Base-by-base conservation (phyloP, 257 asterid species). In the Nicotiana otophora region DNA sequence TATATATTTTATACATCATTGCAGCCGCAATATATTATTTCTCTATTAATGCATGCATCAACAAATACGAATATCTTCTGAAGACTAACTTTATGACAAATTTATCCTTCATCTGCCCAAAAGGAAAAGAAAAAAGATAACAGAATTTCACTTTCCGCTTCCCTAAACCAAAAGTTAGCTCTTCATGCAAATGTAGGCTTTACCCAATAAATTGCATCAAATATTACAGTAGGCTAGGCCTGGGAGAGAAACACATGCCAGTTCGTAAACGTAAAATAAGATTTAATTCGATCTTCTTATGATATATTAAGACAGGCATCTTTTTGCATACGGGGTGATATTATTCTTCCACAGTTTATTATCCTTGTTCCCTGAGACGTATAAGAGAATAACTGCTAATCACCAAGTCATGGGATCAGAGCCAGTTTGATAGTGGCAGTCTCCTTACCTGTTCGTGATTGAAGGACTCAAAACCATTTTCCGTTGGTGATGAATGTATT, bases 371-470 rank as follows among this genome's bases (percentile, higher is more conserved):
- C 61, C 23, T 62, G 66, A 64, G 51, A 10, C 10, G 2, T 31
- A 46, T 34, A 62, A 61, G 20, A 11, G 9, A 55, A 68, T 34
- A 67, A 10, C 4, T 65, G 30, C 58, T 39, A 33, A 28, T 51
- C 34, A 30, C 55, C 78, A 66, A 33, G 51, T 81, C 48, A 65
- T 26, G 48, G 46, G 55, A 31, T 11, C 0, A 4, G 4, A 51
- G 2, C 34, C 6, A 70, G 58, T 64, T 17, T 53, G 60, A 75
- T 14, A 69, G 51, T 53, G 23, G 54, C 9, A 10, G 42, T 23
- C 82, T 34, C 57, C 30, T 8, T 88, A 92, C 99, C 97, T 92
- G 90, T 30, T 19, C 82, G 10, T 92, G 91, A 74, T 84, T 87
- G 81, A 90, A 90, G 67, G 91, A 84, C 33, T 86, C 82, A 1